phyloP scores from a whole-genome alignment of 805 yeast genomes.

The Yamadazyma paraphyllophila region DNA sequence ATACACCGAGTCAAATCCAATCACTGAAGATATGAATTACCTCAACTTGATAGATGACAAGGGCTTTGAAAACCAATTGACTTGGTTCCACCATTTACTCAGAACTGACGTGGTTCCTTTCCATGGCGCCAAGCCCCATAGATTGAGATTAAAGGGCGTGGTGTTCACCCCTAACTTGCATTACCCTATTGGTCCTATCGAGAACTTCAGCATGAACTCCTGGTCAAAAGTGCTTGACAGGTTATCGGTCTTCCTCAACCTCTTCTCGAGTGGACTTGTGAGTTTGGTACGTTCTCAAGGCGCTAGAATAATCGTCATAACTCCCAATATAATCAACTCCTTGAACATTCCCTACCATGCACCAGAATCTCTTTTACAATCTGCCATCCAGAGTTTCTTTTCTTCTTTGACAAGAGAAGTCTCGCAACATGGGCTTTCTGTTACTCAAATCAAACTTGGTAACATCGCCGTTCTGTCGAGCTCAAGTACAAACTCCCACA shows the following conservation, averaged over 20 bases:
- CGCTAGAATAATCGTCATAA: constrained; percentile 49
- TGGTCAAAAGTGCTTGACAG: constrained; percentile 53
- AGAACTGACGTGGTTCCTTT: constrained; percentile 57
- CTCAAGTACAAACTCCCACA: constrained; percentile 17
- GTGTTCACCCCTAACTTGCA: constrained; percentile 67
- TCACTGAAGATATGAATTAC: constrained; percentile 68
- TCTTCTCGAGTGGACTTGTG: constrained; percentile 56
- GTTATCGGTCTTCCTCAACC: constrained; percentile 46
- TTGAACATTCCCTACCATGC: constrained; percentile 61
- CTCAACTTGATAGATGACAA: constrained; percentile 51
- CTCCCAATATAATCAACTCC: constrained; percentile 56
- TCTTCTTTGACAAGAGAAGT: constrained; percentile 36
- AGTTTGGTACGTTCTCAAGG: constrained; percentile 50
- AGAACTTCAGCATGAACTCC: constrained; percentile 47
- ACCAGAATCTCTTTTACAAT: constrained; percentile 56
- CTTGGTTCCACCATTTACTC: constrained; percentile 48
- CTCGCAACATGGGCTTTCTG: constrained; percentile 31
- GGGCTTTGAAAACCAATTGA: constrained; percentile 47
- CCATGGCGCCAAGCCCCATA: constrained; percentile 55
- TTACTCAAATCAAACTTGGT: constrained; percentile 42
- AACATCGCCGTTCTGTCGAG: constrained; percentile 32
- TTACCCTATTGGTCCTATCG: constrained; percentile 68
- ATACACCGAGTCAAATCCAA: constrained; percentile 52
- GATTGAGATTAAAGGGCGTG: constrained; percentile 59
- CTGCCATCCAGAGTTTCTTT: constrained; percentile 39